Conservation (phyloP, 164 flowering plant species). For the Vitis labrusca region DNA sequence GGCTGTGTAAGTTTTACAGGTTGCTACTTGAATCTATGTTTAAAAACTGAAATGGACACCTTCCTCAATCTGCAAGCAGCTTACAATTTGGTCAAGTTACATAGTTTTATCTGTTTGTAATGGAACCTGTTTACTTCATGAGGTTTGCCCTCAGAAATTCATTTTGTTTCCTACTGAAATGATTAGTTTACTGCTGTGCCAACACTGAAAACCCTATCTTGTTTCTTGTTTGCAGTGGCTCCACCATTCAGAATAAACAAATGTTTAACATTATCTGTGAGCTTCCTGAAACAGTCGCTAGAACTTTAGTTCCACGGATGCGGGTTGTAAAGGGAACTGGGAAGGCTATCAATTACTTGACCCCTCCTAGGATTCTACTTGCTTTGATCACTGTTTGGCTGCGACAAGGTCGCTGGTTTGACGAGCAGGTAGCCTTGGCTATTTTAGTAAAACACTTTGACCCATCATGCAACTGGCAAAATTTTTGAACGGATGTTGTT, state of each 20-base stretch:
- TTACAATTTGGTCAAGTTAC: neutral
- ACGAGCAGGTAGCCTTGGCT: conserved; percentile 64
- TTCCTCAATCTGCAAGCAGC: neutral
- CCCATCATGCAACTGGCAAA: neutral
- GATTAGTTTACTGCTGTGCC: neutral
- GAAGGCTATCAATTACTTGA: conserved; percentile 85
- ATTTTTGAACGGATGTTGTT: too few relatives aligned
- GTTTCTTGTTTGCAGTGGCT: conserved; percentile 58
- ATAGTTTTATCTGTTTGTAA: neutral
- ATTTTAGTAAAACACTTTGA: neutral
- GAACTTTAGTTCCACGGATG: conserved; percentile 93
- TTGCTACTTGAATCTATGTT: neutral
- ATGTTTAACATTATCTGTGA: conserved; percentile 97
- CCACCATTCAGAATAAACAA: conserved; percentile 77
- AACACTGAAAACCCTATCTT: neutral
- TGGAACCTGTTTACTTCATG: neutral
- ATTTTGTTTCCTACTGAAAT: neutral
- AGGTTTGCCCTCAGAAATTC: neutral
- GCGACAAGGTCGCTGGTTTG: conserved; percentile 94
- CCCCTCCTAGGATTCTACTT: conserved; percentile 92
- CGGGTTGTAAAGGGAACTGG: conserved; percentile 88
- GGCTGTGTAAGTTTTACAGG: neutral
- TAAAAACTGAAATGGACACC: neutral
- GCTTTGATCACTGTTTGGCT: conserved; percentile 96
- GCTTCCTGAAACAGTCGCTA: conserved; percentile 97